phyloP scores from a whole-genome alignment of 192 early-diverging fungal species.

The Backusella psychrophila region DNA sequence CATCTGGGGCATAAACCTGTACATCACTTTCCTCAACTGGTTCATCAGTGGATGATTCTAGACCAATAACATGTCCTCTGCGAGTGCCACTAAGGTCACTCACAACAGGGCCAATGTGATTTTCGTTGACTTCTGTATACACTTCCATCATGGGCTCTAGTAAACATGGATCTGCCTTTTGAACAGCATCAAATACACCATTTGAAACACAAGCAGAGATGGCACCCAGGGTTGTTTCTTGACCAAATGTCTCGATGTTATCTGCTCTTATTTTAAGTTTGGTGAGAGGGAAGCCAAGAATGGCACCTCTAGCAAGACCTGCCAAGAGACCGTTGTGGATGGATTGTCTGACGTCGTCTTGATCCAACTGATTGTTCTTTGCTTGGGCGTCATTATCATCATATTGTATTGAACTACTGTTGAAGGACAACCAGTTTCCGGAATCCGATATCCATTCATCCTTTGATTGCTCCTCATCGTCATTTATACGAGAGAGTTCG shows the following conservation, averaged over 20 bases:
- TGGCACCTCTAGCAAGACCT: slow-evolving; percentile 70
- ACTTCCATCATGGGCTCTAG: slow-evolving; percentile 88
- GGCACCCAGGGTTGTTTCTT: slow-evolving; percentile 55
- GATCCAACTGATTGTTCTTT: slow-evolving; percentile 8
- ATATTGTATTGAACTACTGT: slow-evolving; percentile 18
- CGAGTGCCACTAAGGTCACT: slow-evolving; percentile 79
- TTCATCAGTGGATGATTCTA: slow-evolving; percentile 45
- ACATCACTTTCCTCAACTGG: slow-evolving; percentile 36
- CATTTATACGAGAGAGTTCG: slow-evolving; percentile 45
- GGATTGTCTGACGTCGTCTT: slow-evolving; percentile 42
- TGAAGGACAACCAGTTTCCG: slow-evolving; percentile 38
- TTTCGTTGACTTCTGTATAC: slow-evolving; percentile 62
- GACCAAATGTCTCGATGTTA: slow-evolving; percentile 53
- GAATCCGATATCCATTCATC: slow-evolving; percentile 32
- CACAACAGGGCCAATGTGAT: slow-evolving; percentile 73
- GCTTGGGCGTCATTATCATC: neutral
- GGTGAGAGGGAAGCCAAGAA: slow-evolving; percentile 77
- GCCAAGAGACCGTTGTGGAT: slow-evolving; percentile 64
- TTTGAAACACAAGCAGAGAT: slow-evolving; percentile 64
- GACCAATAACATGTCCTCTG: slow-evolving; percentile 64
- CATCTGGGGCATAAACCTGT: slow-evolving; percentile 48
- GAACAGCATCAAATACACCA: slow-evolving; percentile 57
- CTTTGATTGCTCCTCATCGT: slow-evolving; percentile 25
- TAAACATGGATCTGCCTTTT: slow-evolving; percentile 39
- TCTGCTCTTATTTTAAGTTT: slow-evolving; percentile 54